Percentiles rank a stretch among this genome's conserved stretches.
Evolutionary conservation across 495 filamentous ascomycete genomes (phyloP).

Genomic region (Cryomyces minteri): DNA sequence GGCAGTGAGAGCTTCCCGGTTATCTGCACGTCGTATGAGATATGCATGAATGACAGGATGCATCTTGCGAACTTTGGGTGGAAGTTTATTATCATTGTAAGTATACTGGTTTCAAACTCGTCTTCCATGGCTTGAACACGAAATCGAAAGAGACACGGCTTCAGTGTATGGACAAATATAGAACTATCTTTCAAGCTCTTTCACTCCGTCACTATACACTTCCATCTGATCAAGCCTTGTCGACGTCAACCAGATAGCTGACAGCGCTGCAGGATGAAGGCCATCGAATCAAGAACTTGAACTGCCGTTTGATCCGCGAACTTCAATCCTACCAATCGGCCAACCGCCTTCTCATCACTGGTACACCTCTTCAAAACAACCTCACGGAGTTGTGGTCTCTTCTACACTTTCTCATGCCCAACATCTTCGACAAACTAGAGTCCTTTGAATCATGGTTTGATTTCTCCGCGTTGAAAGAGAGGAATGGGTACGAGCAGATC

Average conservation of each 20-base stretch:
- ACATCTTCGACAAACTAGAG: conserved; percentile 76
- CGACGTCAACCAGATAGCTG: background rate
- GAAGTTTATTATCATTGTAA: conserved; percentile 90
- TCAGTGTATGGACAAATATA: too few species aligned
- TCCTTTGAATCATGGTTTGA: conserved; percentile 93
- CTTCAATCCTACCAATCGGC: conserved; percentile 74
- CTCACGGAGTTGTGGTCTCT: conserved; percentile 90
- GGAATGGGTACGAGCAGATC: conserved; percentile 47
- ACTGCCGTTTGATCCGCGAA: conserved; percentile 78
- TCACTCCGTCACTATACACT: too few species aligned
- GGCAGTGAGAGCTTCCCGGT: conserved; percentile 61
- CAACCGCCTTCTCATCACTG: conserved; percentile 81
- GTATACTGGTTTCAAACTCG: conserved; percentile 5
- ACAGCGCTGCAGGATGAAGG: conserved; percentile 54
- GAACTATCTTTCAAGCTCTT: too few species aligned
- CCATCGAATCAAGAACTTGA: conserved; percentile 92
- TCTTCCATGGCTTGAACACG: too few species aligned
- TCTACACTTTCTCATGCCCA: conserved; percentile 80
- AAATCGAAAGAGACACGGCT: too few species aligned
- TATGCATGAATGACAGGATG: conserved; percentile 78
- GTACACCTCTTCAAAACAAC: conserved; percentile 92
- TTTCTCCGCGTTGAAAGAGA: conserved; percentile 72
- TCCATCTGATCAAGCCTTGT: conserved; percentile 3
- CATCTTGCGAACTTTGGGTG: conserved; percentile 65
- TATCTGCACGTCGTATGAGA: conserved; percentile 86